These are phyloP conservation scores for Cordyceps cicadae DNA, from an alignment of 2,329 filamentous ascomycete species.

Conservation along the genomic window DNA sequence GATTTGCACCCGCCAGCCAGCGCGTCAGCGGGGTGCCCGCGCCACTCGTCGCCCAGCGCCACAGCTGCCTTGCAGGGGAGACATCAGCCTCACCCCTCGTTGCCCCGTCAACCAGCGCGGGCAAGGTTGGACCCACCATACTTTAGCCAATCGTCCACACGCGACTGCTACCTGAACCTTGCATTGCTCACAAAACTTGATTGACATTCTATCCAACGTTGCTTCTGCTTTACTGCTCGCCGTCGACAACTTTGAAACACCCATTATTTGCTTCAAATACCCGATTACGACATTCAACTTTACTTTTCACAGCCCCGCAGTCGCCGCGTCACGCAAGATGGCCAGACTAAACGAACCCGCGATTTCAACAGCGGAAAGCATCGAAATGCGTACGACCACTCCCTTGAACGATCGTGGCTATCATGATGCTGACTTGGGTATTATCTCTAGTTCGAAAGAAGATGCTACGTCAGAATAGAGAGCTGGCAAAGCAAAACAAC, in stretches of 20 bases:
- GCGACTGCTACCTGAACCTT: background rate
- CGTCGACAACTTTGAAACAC: background rate
- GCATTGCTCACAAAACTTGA: background rate
- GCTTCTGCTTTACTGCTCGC: background rate
- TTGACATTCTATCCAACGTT: background rate
- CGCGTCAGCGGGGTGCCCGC: background rate
- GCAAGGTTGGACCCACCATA: background rate
- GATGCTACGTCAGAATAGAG: constrained; percentile 75
- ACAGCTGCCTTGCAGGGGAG: background rate
- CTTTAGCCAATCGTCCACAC: constrained; percentile 5
- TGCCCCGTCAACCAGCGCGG: constrained; percentile 2
- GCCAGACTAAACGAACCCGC: constrained; percentile 72
- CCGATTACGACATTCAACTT: background rate
- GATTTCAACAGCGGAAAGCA: constrained; percentile 52
- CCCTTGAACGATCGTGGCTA: background rate
- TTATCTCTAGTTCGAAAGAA: constrained; percentile 60
- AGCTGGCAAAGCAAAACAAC: constrained; percentile 73
- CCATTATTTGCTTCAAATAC: background rate
- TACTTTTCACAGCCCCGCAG: background rate
- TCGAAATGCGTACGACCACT: constrained; percentile 58
- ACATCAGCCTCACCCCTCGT: background rate
- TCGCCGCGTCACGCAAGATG: constrained; percentile 44
- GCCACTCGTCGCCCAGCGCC: background rate
- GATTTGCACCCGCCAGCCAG: background rate
- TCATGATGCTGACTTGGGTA: background rate